Percentiles rank a stretch among this genome's conserved stretches.
phyloP scores from a whole-genome alignment of 148 eudicot species.

The Nepenthes mirabilis region DNA sequence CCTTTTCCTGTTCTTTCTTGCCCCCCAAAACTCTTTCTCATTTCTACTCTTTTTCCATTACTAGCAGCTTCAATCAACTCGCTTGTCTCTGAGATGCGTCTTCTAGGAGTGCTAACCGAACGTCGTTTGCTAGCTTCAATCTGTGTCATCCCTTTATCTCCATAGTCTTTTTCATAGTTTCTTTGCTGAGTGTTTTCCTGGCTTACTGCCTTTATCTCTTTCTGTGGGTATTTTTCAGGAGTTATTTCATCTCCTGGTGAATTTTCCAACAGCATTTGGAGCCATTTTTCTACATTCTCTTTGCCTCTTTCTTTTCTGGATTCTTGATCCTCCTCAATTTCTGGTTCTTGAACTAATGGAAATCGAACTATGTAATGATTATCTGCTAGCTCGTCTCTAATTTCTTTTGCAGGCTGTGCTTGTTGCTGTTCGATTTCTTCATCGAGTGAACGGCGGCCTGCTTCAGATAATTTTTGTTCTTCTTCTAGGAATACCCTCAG shows the following conservation, averaged over 20 bases:
- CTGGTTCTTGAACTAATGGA: conserved; percentile 24
- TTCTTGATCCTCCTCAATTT: conserved; percentile 65
- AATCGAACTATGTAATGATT: conserved; percentile 16
- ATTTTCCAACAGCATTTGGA: conserved; percentile 51
- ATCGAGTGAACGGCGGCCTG: conserved; percentile 20
- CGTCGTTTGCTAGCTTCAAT: conserved; percentile 16
- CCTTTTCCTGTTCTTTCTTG: conserved; percentile 15
- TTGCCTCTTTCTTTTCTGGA: conserved; percentile 63
- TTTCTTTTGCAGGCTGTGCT: conserved; percentile 1
- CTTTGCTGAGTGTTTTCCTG: conserved; percentile 6
- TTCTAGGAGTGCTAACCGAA: conserved; percentile 32
- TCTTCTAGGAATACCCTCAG: conserved; percentile 69
- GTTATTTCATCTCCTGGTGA: conserved; percentile 18
- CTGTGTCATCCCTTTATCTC: conserved; percentile 8
- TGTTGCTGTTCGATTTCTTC: conserved; percentile 21
- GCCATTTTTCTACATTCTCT: conserved; percentile 90
- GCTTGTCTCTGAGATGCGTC: conserved; percentile 15
- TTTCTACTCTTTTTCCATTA: conserved; percentile 8
- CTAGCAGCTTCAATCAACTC: conserved; percentile 8
- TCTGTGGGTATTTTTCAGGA: conserved; percentile 38
- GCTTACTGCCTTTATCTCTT: conserved; percentile 19
- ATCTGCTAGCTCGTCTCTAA: neutral
- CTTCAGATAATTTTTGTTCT: conserved; percentile 63
- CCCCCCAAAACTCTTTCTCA: conserved; percentile 28
- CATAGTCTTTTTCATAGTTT: conserved; percentile 8